phyloP scores from a whole-genome alignment of 2,329 filamentous ascomycete genomes.

The Fusarium xylarioides region DNA sequence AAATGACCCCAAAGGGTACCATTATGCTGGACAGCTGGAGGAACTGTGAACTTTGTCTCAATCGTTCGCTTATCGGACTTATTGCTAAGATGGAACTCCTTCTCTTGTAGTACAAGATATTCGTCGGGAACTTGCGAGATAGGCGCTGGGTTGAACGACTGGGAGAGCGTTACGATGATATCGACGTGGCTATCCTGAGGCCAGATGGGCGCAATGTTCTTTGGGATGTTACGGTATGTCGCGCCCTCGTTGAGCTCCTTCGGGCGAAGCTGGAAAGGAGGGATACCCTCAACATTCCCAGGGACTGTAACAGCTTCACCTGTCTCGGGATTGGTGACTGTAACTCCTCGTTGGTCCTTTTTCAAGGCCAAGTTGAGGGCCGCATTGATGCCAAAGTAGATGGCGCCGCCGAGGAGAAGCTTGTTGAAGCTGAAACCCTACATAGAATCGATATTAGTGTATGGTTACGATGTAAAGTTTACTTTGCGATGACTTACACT shows the following conservation, averaged over 20 bases:
- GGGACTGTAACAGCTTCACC: conserved; percentile 64
- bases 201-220: conserved; percentile 87
- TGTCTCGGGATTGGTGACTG: conserved; percentile 57
- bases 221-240: conserved; percentile 71
- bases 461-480: neutral
- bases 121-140: conserved; percentile 72
- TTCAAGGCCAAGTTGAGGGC: conserved; percentile 63
- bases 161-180: conserved; percentile 84
- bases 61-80: conserved; percentile 80
- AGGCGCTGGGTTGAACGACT: conserved; percentile 73
- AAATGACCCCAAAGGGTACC: conserved; percentile 96
- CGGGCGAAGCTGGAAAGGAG: conserved; percentile 73
- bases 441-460: conserved; percentile 15
- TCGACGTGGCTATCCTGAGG: conserved; percentile 80
- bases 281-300: conserved; percentile 65
- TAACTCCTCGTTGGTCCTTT: conserved; percentile 58
- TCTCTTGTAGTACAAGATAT: conserved; percentile 80
- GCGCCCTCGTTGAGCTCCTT: conserved; percentile 67
- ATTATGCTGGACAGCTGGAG: conserved; percentile 84
- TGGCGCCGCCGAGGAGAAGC: conserved; percentile 60
- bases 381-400: conserved; percentile 69
- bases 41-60: conserved; percentile 80
- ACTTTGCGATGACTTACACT: conserved; percentile 41
- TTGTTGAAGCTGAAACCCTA: conserved; percentile 54
- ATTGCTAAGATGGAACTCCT: conserved; percentile 80